Evolutionary conservation across 2,329 filamentous ascomycete genomes (phyloP), one percentile per base, ranked within the genome.

Genomic region (Sarocladium strictum): DNA sequence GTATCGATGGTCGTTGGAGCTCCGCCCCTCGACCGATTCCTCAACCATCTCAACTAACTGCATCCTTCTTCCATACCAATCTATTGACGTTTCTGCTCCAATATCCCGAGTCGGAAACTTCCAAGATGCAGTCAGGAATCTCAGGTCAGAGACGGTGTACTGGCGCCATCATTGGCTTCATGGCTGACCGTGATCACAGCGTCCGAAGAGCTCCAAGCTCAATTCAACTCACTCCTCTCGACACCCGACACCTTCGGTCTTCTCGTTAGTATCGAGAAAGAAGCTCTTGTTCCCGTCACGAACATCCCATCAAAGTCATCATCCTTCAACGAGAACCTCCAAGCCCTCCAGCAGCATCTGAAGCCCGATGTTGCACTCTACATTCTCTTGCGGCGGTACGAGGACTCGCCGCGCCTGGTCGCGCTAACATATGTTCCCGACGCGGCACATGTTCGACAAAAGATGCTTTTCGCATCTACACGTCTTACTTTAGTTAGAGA

Each of bases 401-500:
- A 83, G 53, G 67, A 70, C 35, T 69, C 74, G 3, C 80, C 79
- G n/a, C 70, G 69, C 59, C 83, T 91, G 59, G 72, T 87, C 24
- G 87, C 85, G 45, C 74, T 92, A 33, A 90, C 88, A 33, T 94
- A 91, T 68, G 84, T 94, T 5, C 90, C 89, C 24, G 87, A 93
- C 69, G 67, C 81, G 1, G 89, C 89, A 37, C 87, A 86, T 26
- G 89, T 94, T 55, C 84, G 89, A 37, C 86, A 90, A 67, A 94
- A 94, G 77, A 94, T 90, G 86, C 80, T 94, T 21, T 92, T 93
- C 68, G 89, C 89, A 5, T 82, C 84, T 23, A 92, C 89, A 26
- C 81, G 88, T 10, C 75, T 92, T 62, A 89, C 88, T 0, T 77
- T 94, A 1, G 80, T 86, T 51, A 81, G 89, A 40, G 88, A 93